Conservation (phyloP, 208 protist species). For the Vickermania ingenoplastis region DNA sequence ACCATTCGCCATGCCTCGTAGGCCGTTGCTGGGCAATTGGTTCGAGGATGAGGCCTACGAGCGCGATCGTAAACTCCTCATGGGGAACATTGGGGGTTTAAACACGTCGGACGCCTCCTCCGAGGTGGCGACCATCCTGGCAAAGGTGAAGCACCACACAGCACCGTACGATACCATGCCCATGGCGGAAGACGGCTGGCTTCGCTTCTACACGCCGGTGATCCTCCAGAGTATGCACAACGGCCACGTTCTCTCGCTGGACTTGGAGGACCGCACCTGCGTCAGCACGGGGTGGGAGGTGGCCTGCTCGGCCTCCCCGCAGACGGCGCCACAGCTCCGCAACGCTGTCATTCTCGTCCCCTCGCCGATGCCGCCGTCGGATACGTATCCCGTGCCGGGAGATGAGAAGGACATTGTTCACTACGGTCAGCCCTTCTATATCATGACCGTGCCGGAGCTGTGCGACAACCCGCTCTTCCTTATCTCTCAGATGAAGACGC, state of each 20-base stretch:
- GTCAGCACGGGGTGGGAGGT: slow-evolving; percentile 57
- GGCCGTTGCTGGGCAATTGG: slow-evolving; percentile 74
- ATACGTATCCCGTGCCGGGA: slow-evolving; percentile 52
- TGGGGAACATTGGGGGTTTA: slow-evolving; percentile 38
- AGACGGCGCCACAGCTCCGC: slow-evolving; percentile 40
- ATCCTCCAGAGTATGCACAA: slow-evolving; percentile 79
- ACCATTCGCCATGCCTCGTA: slow-evolving; percentile 77
- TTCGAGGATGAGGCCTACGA: slow-evolving; percentile 79
- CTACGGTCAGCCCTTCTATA: slow-evolving; percentile 84
- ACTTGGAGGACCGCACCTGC: slow-evolving; percentile 64
- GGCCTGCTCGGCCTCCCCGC: slow-evolving; percentile 36
- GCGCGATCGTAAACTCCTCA: slow-evolving; percentile 56
- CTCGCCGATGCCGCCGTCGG: slow-evolving; percentile 50
- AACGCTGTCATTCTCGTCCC: slow-evolving; percentile 67
- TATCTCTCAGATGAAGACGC: slow-evolving; percentile 52
- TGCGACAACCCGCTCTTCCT: slow-evolving; percentile 68
- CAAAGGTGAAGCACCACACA: slow-evolving; percentile 81
- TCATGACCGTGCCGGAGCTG: slow-evolving; percentile 65
- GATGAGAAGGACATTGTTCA: slow-evolving; percentile 80
- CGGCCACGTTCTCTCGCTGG: slow-evolving; percentile 67
- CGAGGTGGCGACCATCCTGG: slow-evolving; percentile 51
- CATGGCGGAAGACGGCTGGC: slow-evolving; percentile 41
- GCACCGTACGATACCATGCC: slow-evolving; percentile 38
- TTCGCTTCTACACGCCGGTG: slow-evolving; percentile 69
- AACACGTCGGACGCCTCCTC: slow-evolving; percentile 32